Evolutionary conservation across 2,329 filamentous ascomycete genomes (phyloP).

Genomic region (Verticillium nonalfalfae): DNA sequence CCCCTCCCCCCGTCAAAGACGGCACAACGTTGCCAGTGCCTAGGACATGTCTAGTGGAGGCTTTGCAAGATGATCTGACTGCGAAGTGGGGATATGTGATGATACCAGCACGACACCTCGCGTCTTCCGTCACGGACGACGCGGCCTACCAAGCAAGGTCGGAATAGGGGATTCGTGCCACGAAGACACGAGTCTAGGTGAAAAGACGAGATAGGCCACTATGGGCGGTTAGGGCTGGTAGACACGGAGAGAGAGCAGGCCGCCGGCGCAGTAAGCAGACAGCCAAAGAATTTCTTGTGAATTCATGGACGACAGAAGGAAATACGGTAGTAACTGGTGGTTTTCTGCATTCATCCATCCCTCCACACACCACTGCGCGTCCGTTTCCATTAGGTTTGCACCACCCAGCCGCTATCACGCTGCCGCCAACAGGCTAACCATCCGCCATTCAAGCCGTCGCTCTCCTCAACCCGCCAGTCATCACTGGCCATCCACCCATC

Average conservation of each 20-base stretch:
- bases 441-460: not conserved
- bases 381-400: not conserved
- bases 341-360: not conserved
- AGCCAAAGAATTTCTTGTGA: no score
- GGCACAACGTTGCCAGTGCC: not conserved
- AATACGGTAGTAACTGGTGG: not conserved
- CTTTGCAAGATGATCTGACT: not conserved
- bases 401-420: not conserved
- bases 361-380: not conserved
- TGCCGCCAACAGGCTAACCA: not conserved
- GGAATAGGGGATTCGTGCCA: no score
- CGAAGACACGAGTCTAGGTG: no score
- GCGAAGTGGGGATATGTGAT: not conserved
- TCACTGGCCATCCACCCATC: not conserved
- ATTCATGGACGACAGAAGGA: not conserved
- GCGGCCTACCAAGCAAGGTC: no score
- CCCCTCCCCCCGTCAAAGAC: not conserved
- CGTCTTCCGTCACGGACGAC: not conserved
- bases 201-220: no score
- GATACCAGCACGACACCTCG: not conserved
- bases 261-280: no score
- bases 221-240: no score
- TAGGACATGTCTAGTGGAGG: not conserved
- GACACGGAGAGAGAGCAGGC: no score
- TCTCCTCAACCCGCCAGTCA: not conserved